Base-by-base conservation (phyloP, 2,329 filamentous ascomycete species). In the Stachybotrys echinatus region DNA sequence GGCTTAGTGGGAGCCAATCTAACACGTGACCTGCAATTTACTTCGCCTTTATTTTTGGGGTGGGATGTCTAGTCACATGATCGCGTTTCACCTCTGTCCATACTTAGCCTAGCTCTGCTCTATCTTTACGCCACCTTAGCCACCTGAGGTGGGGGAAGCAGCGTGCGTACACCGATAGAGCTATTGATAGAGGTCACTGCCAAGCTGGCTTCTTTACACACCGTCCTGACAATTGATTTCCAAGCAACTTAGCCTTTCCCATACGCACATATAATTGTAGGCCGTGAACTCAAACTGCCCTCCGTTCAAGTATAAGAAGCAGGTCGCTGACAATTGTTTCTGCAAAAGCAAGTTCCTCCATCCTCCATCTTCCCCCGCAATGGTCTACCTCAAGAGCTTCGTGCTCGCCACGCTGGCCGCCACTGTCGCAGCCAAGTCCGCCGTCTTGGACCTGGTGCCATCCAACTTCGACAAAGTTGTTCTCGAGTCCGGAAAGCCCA, bases 401-500 rank as follows among this genome's bases (percentile, higher is more conserved):
- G 67, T 82, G 68, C 69, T 84, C 67, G 71, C 75, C 57, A 75
- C 76, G 54, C 69, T 85, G 42, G 73, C 78, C 48, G 71, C 75
- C 55, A 73, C 71, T 23, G 82, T 78, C 51, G 75, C 82, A 53
- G 85, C 88, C 62, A 84, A 85, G 61, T 94, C 90, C 50, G 87
- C 89, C 50, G 94, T 99, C 56, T 77, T 95, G 61, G 92, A 97
- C 70, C 85, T 99, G 54, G 84, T 88, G 52, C 91, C 92, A 50
- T 76, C 77, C 62, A 99, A 96, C 77, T 99, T 99, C 69, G 92
- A 97, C 76, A 75, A 86, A 45, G 79, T 96, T 49, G 90, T 96
- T 56, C 79, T 96, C 53, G 84, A 95, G 68, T 92, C 89, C 43
- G 91, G 91, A 71, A 97, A 95, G 77, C 92, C 94, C 42, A 92